phyloP scores from a whole-genome alignment of 2,329 filamentous ascomycete species.

The Sclerotinia trifoliorum region DNA sequence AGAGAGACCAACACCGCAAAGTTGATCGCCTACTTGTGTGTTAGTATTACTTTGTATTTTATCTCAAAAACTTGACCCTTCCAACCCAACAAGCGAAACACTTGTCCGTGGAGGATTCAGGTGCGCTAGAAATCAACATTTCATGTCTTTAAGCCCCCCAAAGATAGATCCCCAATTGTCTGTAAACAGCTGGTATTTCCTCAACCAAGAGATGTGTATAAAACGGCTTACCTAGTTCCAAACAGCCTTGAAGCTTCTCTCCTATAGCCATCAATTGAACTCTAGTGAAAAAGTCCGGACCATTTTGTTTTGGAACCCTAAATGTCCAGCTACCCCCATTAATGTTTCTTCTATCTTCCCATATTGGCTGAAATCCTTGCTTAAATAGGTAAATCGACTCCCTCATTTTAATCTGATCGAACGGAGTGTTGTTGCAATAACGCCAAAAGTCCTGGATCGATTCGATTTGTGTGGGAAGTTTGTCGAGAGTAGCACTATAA shows the following conservation, averaged over 20 bases:
- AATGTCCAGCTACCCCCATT: constrained; percentile 91
- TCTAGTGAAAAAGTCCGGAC: constrained; percentile 75
- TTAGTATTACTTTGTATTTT: constrained; percentile 23
- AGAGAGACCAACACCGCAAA: constrained; percentile 84
- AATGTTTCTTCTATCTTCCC: constrained; percentile 84
- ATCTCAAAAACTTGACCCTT: not conserved
- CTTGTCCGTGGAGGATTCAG: not conserved
- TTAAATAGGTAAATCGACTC: constrained; percentile 81
- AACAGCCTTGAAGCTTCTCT: constrained; percentile 71
- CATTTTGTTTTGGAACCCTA: constrained; percentile 73
- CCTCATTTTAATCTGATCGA: constrained; percentile 72
- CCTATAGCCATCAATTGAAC: constrained; percentile 80
- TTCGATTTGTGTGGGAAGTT: constrained; percentile 66
- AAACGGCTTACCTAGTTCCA: constrained; percentile 61
- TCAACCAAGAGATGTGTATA: not conserved
- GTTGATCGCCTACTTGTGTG: constrained; percentile 65
- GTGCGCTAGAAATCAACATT: not conserved
- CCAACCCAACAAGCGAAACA: not conserved
- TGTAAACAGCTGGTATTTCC: not conserved
- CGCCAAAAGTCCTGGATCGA: constrained; percentile 84
- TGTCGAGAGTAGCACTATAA: constrained; percentile 49
- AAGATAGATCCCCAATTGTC: not conserved
- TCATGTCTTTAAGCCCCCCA: not conserved
- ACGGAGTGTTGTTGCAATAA: constrained; percentile 78
- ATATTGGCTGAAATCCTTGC: constrained; percentile 71